Percentiles rank a stretch among this genome's conserved stretches.
Conservation (phyloP, 225 moss, liverwort and hornwort species). For the Pseudisothecium myosuroides region DNA sequence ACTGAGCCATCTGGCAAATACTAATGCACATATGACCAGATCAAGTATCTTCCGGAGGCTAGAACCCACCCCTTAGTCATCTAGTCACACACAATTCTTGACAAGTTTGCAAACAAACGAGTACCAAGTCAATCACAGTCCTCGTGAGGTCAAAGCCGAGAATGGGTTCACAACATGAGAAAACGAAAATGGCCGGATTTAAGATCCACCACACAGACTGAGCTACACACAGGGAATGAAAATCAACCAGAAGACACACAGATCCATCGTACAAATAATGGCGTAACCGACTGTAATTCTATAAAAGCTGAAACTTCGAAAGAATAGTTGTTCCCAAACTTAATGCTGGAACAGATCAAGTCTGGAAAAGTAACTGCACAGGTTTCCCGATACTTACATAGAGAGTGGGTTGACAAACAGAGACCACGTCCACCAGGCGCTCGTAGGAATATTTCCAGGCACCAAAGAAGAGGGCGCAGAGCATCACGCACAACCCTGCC, state of each 20-base stretch:
- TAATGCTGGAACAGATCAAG: background rate
- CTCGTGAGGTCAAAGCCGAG: background rate
- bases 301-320: background rate
- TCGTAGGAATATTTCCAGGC: slow-evolving; percentile 76
- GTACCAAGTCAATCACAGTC: background rate
- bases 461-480: slow-evolving; percentile 53
- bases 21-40: background rate
- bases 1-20: background rate
- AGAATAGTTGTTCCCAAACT: background rate
- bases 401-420: slow-evolving; percentile 53
- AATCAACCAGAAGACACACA: background rate
- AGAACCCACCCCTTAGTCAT: background rate
- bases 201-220: background rate
- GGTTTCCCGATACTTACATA: slow-evolving; percentile 21
- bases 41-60: background rate
- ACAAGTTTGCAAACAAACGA: background rate
- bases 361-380: background rate
- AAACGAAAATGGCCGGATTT: background rate
- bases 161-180: background rate
- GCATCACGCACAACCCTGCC: slow-evolving; percentile 76
- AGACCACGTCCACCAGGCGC: slow-evolving; percentile 50
- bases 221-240: background rate
- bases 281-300: background rate
- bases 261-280: background rate
- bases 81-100: background rate